Evolutionary conservation across 2,329 filamentous ascomycete genomes (phyloP), one percentile per base, ranked within the genome.

Genomic region (Cyphellophora attinorum): DNA sequence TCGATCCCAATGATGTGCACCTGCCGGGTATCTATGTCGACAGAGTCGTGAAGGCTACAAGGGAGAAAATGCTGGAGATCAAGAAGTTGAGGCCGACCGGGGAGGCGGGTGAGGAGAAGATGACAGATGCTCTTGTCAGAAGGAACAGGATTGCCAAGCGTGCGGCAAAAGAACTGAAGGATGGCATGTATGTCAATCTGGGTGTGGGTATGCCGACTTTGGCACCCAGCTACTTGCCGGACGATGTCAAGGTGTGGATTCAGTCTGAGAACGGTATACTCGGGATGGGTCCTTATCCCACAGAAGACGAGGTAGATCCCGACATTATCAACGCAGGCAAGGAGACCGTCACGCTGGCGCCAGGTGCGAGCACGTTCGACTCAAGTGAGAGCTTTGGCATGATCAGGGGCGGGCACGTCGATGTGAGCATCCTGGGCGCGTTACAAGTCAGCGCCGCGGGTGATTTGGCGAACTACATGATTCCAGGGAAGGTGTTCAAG

Each of bases 391-490:
- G 81, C 1, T 93, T 93, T 51, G 77, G 74, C 47, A 91, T 91
- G 85, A 93, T 93, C 48, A 75, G 85, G 8, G 81, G 83, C 33
- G 85, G 85, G 0, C 82, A 86, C 50, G 78, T 93, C 27, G 79
- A 93, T 51, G 79, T 93, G 4, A 85, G 81, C 0, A 85, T 93
- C 51, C 71, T 93, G 1, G 85, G 85, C 3, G 80, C 84, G 2
- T 74, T 89, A 46, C 82, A 93, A 62, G 84, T 91, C 14, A 80
- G 76, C 45, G 82, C 82, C 0, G 67, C 72, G 2, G 85, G 85
- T 16, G 85, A 93, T 53, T 61, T 93, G 34, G 85, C 85, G 29
- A 91, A 91, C 60, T 93, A 85, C 67, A 91, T 91, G 80, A 81
- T 93, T 43, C 85, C 85, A 0, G 85, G 85, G 15, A 91, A 89